Evolutionary conservation across 352 stramenopile genomes (phyloP), one percentile per base, ranked within the genome.

Genomic region (Pythium insidiosum): DNA sequence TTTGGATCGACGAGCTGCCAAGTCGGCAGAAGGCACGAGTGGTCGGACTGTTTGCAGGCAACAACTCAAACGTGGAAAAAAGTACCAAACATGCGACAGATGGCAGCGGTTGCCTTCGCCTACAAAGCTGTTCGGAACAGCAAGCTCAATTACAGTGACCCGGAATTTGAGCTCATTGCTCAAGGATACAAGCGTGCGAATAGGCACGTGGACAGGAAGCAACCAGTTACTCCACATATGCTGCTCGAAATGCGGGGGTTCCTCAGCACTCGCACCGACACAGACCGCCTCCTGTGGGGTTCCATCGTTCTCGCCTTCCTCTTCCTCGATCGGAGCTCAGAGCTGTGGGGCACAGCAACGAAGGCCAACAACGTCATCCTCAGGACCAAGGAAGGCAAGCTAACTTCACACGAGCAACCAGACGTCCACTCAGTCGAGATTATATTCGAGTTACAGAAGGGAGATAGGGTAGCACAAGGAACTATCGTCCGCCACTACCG

Each of bases 191-290:
- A 57, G 21, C 39, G 41, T 34, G 38, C 51, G 18, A 38, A 61
- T 12, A 46, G 53, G 41, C 38, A 59, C 1, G 49, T 66, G 48
- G 48, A 62, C 34, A 16, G 52, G 45, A 62, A 62, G 36, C 53
- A 66, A 41, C 48, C 58, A 54, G 53, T 57, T 63, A 67, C 53
- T 67, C 59, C 41, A 60, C 24, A 44, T 22, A 59, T 67, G 45
- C 13, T 60, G 53, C 53, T 43, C 37, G 26, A 57, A 18, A 51
- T 59, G 45, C 49, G 23, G 7, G 12, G 31, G 3, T 7, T 25
- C 16, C 1, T 50, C 22, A 36, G 21, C 25, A 44, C 22, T 24
- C 3, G 3, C 6, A 34, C 37, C 11, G 4, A 20, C 7, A 16
- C 25, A 26, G 24, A 41, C 0, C 18, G 21, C 0, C 34, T 62